Percentiles rank a stretch among this genome's conserved stretches.
Conservation (phyloP, 2,329 filamentous ascomycete species). For the Cytospora paraplurivora region DNA sequence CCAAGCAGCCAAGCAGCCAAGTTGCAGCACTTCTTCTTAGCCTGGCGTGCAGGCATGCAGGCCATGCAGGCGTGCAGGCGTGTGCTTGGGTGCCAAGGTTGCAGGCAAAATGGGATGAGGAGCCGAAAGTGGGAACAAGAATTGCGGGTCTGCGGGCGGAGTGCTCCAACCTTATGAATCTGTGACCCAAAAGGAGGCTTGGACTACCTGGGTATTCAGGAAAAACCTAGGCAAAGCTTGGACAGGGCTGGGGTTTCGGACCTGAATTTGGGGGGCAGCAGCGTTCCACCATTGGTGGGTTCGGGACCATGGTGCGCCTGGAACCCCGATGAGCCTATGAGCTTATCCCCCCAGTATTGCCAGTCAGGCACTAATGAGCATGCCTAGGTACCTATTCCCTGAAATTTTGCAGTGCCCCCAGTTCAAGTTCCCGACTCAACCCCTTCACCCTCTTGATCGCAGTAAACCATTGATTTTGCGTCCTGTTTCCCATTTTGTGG, state of each 20-base stretch:
- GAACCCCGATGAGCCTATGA: background rate
- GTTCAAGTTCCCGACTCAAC: too few species aligned
- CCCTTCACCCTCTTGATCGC: too few species aligned
- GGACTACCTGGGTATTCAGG: conserved; percentile 25
- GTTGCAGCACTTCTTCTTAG: too few species aligned
- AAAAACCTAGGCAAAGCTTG: conserved; percentile 16
- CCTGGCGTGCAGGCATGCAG: too few species aligned
- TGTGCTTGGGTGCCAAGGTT: background rate
- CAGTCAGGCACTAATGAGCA: too few species aligned
- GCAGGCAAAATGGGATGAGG: conserved; percentile 1
- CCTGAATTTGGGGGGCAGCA: conserved; percentile 10
- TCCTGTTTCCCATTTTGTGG: too few species aligned
- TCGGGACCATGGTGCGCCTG: conserved; percentile 9
- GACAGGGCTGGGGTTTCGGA: conserved; percentile 22
- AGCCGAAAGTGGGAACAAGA: background rate
- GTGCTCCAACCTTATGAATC: too few species aligned
- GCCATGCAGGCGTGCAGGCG: too few species aligned
- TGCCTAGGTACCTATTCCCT: too few species aligned
- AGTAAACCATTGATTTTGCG: too few species aligned
- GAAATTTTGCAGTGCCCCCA: too few species aligned
- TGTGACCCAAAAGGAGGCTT: conserved; percentile 12
- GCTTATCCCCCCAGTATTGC: background rate
- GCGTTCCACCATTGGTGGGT: conserved; percentile 16
- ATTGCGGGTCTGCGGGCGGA: background rate
- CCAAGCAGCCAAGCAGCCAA: too few species aligned